Percentiles rank a stretch among this genome's conserved stretches.
These are phyloP conservation scores for Sporothrix pseudoabietina DNA, from an alignment of 2,329 filamentous ascomycete genomes.

Conservation along the genomic window DNA sequence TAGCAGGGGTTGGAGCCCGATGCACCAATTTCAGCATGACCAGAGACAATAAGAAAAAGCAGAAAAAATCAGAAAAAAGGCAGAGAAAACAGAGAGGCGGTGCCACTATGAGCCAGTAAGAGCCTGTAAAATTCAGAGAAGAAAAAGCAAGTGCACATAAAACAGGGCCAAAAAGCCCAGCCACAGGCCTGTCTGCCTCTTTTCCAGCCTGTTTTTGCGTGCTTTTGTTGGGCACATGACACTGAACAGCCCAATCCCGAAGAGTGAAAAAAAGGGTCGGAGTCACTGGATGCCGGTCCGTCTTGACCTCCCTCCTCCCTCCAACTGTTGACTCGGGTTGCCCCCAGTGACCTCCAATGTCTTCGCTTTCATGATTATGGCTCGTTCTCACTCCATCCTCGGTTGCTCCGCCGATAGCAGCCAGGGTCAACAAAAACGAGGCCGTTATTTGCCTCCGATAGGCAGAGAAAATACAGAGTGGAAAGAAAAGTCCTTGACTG, in stretches of 20 bases:
- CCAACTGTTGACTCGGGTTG: background rate
- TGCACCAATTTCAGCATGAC: conserved; percentile 23
- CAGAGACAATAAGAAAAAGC: background rate
- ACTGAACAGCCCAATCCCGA: background rate
- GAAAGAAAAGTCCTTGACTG: background rate
- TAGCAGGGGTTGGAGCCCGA: conserved; percentile 12
- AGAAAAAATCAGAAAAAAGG: no score
- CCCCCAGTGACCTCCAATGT: background rate
- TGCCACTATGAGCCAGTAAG: background rate
- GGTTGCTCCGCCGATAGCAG: conserved; percentile 6
- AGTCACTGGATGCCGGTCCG: background rate
- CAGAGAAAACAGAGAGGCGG: no score
- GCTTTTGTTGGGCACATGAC: conserved; percentile 1
- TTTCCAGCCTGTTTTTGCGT: background rate
- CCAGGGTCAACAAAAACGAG: conserved; percentile 11
- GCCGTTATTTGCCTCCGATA: background rate
- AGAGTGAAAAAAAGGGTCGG: background rate
- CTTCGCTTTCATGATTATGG: background rate
- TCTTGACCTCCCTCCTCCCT: background rate
- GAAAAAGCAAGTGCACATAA: background rate
- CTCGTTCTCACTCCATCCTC: background rate
- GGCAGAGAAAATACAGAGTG: background rate
- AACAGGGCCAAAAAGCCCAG: background rate
- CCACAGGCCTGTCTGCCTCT: background rate
- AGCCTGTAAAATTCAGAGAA: background rate